phyloP scores from a whole-genome alignment of 202 grass and related monocot genomes.

The Eragrostis tef region DNA sequence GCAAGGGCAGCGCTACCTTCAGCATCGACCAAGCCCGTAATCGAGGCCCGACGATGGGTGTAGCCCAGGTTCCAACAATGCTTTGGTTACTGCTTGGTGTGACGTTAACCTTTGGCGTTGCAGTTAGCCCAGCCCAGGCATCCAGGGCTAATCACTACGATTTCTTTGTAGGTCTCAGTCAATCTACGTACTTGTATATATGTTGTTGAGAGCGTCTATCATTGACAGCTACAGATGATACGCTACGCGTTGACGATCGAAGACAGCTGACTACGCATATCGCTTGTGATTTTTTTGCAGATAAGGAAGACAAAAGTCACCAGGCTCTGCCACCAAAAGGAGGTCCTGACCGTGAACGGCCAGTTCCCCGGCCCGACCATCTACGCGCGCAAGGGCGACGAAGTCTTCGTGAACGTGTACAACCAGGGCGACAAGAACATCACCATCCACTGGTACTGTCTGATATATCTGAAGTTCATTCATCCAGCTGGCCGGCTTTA shows the following conservation, averaged over 20 bases:
- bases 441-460: conserved; percentile 51
- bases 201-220: no score
- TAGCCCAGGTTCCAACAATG: conserved; percentile 5
- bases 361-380: conserved; percentile 67
- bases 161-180: conserved; percentile 47
- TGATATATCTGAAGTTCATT: no score
- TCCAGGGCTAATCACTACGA: conserved; percentile 46
- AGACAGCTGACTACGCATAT: not conserved
- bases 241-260: no score
- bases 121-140: conserved; percentile 25
- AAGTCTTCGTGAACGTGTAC: conserved; percentile 57
- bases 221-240: not conserved
- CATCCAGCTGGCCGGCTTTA: no score
- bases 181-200: not conserved
- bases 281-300: conserved; percentile 25
- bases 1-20: not conserved
- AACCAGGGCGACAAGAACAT: conserved; percentile 66
- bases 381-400: conserved; percentile 53
- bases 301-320: conserved; percentile 53
- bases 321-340: conserved; percentile 56
- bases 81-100: conserved; percentile 45
- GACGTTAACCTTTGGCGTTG: conserved; percentile 33
- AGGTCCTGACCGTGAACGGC: conserved; percentile 58
- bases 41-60: not conserved
- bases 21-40: not conserved